Percentiles rank a stretch among this genome's conserved stretches.
phyloP scores from a whole-genome alignment of 2,329 filamentous ascomycete genomes.

The Epichloe coenophiala region DNA sequence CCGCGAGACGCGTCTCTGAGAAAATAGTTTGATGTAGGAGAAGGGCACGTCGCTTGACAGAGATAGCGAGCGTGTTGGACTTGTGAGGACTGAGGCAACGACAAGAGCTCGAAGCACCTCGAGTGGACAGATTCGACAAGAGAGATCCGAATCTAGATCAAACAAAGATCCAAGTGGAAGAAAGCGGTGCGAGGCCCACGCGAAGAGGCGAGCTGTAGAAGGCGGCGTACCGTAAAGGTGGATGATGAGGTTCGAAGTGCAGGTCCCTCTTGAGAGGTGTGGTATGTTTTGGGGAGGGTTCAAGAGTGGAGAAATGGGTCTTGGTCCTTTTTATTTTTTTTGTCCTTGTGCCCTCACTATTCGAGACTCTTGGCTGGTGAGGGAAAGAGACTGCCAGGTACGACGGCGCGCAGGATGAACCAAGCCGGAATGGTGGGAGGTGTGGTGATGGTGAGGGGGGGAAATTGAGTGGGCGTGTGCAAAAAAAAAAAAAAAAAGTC shows the following conservation, averaged over 20 bases:
- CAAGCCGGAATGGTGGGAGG: slow-evolving; percentile 16
- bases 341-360: slow-evolving; percentile 6
- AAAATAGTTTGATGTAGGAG: slow-evolving; percentile 3
- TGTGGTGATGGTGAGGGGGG: slow-evolving; percentile 5
- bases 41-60: neutral
- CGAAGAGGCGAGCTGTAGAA: slow-evolving; percentile 12
- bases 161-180: slow-evolving; percentile 2
- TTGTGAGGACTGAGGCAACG: slow-evolving; percentile 1
- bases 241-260: slow-evolving; percentile 27
- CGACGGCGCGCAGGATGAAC: slow-evolving; percentile 9
- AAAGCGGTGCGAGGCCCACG: slow-evolving; percentile 12
- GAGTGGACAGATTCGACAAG: slow-evolving; percentile 9
- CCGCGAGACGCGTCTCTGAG: slow-evolving; percentile 20
- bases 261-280: slow-evolving; percentile 25
- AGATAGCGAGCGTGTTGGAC: neutral
- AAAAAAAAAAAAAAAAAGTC: neutral
- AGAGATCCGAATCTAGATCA: slow-evolving; percentile 3
- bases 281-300: slow-evolving; percentile 31
- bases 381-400: slow-evolving; percentile 10
- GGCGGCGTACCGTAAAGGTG: slow-evolving; percentile 21
- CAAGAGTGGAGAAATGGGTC: slow-evolving; percentile 32
- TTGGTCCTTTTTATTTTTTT: slow-evolving; percentile 28
- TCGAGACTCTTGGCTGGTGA: slow-evolving; percentile 10
- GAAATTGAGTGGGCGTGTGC: slow-evolving; percentile 4
- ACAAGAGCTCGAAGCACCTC: slow-evolving; percentile 4